Percentiles rank a stretch among this genome's conserved stretches.
Evolutionary conservation across 192 early-diverging fungal genomes (phyloP).

Genomic region (Rhizoclosmatium sp.): DNA sequence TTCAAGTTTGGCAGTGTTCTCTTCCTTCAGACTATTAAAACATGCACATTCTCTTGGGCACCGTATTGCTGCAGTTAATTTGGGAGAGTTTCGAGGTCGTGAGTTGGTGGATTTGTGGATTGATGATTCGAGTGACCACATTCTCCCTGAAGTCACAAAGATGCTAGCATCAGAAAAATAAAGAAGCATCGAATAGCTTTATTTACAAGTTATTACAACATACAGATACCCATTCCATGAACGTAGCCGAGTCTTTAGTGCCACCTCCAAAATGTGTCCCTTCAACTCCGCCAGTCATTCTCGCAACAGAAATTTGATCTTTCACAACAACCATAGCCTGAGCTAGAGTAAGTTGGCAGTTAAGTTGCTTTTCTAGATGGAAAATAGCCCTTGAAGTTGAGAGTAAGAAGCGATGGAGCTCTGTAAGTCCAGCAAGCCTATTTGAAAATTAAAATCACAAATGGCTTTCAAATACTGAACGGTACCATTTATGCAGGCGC

Average conservation of each 20-base stretch:
- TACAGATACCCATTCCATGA: conserved; percentile 20
- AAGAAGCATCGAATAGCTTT: background rate
- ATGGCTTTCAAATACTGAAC: background rate
- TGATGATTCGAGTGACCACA: conserved; percentile 42
- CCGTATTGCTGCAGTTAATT: conserved; percentile 73
- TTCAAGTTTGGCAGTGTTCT: conserved; percentile 83
- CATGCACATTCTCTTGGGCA: conserved; percentile 67
- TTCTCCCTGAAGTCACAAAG: conserved; percentile 18
- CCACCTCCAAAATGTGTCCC: conserved; percentile 4
- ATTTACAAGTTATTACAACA: background rate
- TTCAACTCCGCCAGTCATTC: conserved; percentile 26
- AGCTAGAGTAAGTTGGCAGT: conserved; percentile 11
- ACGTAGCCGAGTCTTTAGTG: background rate
- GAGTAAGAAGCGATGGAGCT: conserved; percentile 30
- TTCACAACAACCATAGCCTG: conserved; percentile 44
- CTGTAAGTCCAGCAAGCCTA: conserved; percentile 35
- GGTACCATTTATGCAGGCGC: conserved; percentile 27
- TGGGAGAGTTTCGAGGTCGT: conserved; percentile 82
- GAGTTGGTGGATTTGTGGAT: conserved; percentile 56
- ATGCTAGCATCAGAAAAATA: background rate
- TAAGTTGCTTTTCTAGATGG: conserved; percentile 12
- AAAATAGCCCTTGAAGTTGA: conserved; percentile 31
- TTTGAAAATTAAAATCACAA: background rate
- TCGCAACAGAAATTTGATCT: conserved; percentile 30
- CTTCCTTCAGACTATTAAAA: conserved; percentile 78